Base-by-base conservation (phyloP, 139 green algal species). In the Marvania coccoides region DNA sequence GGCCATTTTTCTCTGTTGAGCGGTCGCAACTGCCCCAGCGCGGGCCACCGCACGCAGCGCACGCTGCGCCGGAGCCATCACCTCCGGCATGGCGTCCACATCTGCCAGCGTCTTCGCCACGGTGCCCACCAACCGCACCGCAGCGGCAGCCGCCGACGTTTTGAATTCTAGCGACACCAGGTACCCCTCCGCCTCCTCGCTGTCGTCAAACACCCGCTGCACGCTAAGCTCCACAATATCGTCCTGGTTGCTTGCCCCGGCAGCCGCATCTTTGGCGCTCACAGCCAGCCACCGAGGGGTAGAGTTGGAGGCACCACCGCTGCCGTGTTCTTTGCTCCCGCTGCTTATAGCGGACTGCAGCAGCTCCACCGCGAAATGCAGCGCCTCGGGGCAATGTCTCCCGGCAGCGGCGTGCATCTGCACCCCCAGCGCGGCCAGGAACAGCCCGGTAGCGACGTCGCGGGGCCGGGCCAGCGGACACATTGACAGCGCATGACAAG, bases 351-450 rank as follows among this genome's bases (percentile, higher is more conserved):
- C 56, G 7, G 65, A 61, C 2, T 47, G 34, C 28, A 91, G 54
- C 47, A 78, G 31, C 33, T 66, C 66, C 26, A 66, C 59, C 3
- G 81, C 66, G 63, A 89, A 93, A 31, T 47, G 63, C 0, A 93
- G 67, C 2, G 71, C 53, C 75, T 95, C 88, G 0, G 88, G 87
- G 1, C 65, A 57, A n/a, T 73, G 70, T 13, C 87, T 77, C 23
- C 66, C 40, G 1, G 71, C 85, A 5, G 83, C 64, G 6, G 73
- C 70, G 33, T 80, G 58, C 40, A 83, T 70, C 36, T 76, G 60
- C 29, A 80, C 33, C n/a, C 63, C 53, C 55, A 90, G 64, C 19
- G 23, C 36, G 3, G 67, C 51, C 33, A 81, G 63, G 42, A 74
- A 75, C 0, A 85, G 62, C 28, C 73, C 83, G 3, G 51, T 47